A percentile compares a stretch with the other conserved stretches of the same genome.
phyloP scores from a whole-genome alignment of 495 filamentous ascomycete genomes.

The Penicillium flavigenum region DNA sequence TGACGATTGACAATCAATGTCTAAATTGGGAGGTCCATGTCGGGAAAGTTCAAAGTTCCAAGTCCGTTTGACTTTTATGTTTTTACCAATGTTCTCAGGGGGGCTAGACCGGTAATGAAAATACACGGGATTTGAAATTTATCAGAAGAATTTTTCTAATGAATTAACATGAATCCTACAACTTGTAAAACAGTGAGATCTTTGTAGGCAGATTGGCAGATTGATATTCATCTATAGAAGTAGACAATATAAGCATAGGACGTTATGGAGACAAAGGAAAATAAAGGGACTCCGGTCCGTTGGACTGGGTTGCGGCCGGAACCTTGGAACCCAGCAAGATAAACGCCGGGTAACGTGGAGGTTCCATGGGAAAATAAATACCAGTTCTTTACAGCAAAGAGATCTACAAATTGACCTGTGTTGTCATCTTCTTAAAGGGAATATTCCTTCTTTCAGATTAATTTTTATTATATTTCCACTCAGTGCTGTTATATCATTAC shows the following conservation, averaged over 20 bases:
- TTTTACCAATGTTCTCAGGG: background rate
- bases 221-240: background rate
- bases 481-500: too few relatives aligned
- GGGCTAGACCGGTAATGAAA: conserved; percentile 1
- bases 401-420: background rate
- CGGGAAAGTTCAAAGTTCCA: background rate
- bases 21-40: background rate
- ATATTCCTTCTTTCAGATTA: background rate
- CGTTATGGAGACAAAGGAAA: conserved; percentile 7
- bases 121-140: background rate
- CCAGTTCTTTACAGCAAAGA: conserved; percentile 12
- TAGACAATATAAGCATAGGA: background rate
- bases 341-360: conserved; percentile 19
- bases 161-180: background rate
- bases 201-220: too few relatives aligned
- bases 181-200: background rate
- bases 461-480: background rate
- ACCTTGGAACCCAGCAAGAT: conserved; percentile 9
- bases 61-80: background rate
- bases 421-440: too few relatives aligned
- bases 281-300: conserved; percentile 23
- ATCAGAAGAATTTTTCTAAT: background rate
- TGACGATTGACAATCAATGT: background rate
- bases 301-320: conserved; percentile 23
- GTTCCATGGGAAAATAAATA: conserved; percentile 13